Evolutionary conservation across 2,329 filamentous ascomycete genomes (phyloP).

Genomic region (Fusarium heterosporum): DNA sequence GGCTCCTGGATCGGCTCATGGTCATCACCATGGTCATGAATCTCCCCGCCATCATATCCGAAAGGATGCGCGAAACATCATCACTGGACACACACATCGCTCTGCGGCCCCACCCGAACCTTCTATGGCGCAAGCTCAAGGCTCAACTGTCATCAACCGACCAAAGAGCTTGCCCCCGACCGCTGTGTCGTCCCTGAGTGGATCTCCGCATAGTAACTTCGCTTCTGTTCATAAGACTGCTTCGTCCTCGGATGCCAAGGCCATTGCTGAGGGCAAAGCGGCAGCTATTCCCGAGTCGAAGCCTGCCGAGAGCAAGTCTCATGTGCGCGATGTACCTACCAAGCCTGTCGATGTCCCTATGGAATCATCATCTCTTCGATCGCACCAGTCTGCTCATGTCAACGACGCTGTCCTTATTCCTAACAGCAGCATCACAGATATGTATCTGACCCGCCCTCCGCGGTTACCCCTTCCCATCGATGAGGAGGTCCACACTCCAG

Average conservation of each 20-base stretch:
- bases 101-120: conserved; percentile 71
- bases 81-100: conserved; percentile 67
- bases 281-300: conserved; percentile 18
- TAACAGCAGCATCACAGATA: conserved; percentile 70
- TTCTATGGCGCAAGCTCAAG: conserved; percentile 70
- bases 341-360: conserved; percentile 70
- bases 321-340: conserved; percentile 54
- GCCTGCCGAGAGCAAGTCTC: conserved; percentile 23
- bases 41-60: conserved; percentile 49
- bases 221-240: conserved; percentile 46
- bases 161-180: conserved; percentile 62
- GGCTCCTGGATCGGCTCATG: conserved; percentile 44
- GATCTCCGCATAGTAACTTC: conserved; percentile 58
- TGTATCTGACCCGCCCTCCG: conserved; percentile 79
- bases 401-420: conserved; percentile 60
- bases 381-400: conserved; percentile 52
- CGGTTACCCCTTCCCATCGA: conserved; percentile 93
- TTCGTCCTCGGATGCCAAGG: conserved; percentile 35
- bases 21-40: conserved; percentile 41
- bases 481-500: conserved; percentile 88
- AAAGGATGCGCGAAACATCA: conserved; percentile 60
- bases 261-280: conserved; percentile 23
- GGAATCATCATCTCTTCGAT: conserved; percentile 54
- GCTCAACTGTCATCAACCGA: conserved; percentile 63
- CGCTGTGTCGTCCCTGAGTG: conserved; percentile 62